Evolutionary conservation across 1,284 basidiomycete species (phyloP).

Genomic region (Trichosporon asahii): DNA sequence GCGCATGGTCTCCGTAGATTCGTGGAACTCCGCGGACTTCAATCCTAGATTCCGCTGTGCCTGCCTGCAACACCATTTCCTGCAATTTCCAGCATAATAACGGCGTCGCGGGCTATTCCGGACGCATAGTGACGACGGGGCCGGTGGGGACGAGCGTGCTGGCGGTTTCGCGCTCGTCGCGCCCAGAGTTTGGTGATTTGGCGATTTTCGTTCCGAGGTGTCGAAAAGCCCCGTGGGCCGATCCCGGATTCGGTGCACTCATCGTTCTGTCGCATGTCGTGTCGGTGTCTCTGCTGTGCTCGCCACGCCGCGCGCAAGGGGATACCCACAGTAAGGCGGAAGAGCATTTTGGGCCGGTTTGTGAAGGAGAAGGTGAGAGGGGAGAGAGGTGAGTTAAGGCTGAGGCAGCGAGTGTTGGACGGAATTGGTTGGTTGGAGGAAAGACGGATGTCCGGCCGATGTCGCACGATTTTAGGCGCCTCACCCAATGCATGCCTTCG

Average conservation of each 20-base stretch:
- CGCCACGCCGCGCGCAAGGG: background rate
- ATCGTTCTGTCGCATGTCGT: background rate
- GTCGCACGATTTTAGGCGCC: conserved; percentile 8
- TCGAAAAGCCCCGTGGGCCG: conserved; percentile 2
- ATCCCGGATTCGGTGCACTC: background rate
- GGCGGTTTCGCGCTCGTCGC: background rate
- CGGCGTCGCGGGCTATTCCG: background rate
- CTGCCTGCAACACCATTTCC: background rate
- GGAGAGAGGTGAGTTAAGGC: conserved; percentile 3
- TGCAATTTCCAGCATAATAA: background rate
- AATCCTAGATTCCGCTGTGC: background rate
- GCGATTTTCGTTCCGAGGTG: conserved; percentile 5
- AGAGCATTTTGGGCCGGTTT: conserved; percentile 40
- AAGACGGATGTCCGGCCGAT: conserved; percentile 12
- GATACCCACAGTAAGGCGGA: conserved; percentile 42
- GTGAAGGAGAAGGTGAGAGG: conserved; percentile 6
- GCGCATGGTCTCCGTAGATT: background rate
- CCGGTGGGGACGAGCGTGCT: background rate
- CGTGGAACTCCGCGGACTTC: background rate
- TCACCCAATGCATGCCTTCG: background rate
- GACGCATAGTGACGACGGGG: background rate
- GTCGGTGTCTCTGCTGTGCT: conserved; percentile 11
- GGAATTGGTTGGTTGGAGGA: conserved; percentile 11
- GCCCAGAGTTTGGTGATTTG: conserved; percentile 9
- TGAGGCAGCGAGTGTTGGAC: conserved; percentile 8